Evolutionary conservation across 257 asterid genomes (phyloP).

Genomic region (Nicotiana sylvestris): DNA sequence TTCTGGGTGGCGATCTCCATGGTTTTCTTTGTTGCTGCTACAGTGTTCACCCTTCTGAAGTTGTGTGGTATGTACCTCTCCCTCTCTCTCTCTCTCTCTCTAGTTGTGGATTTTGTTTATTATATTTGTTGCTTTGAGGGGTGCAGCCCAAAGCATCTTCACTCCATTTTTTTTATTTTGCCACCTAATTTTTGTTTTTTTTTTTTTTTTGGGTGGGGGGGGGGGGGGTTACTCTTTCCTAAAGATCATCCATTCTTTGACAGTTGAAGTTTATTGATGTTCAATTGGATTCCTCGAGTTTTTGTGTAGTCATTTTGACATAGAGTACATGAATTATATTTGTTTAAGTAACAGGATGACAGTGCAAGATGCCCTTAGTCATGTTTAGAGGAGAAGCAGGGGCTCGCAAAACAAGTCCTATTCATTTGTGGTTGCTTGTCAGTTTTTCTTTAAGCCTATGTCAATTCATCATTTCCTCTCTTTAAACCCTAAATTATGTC

Average conservation of each 20-base stretch:
- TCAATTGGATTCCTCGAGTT: background rate
- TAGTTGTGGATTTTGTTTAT: background rate
- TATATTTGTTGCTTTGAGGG: background rate
- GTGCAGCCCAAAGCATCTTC: background rate
- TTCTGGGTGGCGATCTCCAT: constrained; percentile 99
- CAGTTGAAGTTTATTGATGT: background rate
- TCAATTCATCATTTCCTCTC: background rate
- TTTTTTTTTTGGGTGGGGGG: too few relatives aligned
- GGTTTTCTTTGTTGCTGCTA: constrained; percentile 94
- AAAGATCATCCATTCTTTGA: background rate
- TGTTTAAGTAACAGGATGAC: background rate
- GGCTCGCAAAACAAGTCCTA: background rate
- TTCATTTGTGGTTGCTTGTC: background rate
- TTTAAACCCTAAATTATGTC: background rate
- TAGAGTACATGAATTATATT: background rate
- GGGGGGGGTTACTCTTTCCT: background rate
- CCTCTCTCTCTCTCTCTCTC: constrained; percentile 19
- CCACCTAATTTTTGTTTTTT: background rate
- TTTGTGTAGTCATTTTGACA: background rate
- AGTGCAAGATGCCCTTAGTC: background rate
- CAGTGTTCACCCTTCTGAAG: constrained; percentile 92
- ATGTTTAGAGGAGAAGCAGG: background rate
- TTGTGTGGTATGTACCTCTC: constrained; percentile 56
- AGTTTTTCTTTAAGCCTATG: background rate
- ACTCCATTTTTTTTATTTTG: background rate